phyloP scores from a whole-genome alignment of 345 rosid genomes.

The Citrus australasica region DNA sequence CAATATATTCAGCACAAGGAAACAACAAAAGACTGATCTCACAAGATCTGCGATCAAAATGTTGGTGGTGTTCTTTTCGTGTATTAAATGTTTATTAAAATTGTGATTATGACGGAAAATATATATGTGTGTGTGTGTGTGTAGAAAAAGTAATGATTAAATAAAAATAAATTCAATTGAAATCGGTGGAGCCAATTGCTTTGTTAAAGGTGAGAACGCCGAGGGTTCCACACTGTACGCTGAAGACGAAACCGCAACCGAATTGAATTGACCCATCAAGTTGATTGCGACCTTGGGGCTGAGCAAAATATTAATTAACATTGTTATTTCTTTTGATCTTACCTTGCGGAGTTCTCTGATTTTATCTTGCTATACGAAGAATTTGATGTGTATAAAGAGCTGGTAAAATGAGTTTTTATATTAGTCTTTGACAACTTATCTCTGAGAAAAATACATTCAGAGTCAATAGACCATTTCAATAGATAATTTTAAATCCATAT shows the following conservation, averaged over 20 bases:
- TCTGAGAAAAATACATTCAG: no score
- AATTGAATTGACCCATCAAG: conserved; percentile 14
- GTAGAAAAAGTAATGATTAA: background rate
- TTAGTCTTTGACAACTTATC: no score
- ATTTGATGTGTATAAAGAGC: no score
- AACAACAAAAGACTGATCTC: background rate
- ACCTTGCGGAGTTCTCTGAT: no score
- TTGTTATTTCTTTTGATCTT: background rate
- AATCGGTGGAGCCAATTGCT: conserved; percentile 12
- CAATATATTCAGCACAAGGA: background rate
- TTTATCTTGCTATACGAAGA: no score
- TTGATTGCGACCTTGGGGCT: background rate
- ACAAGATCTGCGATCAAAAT: background rate
- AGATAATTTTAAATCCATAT: no score
- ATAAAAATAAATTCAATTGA: background rate
- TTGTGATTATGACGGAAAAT: background rate
- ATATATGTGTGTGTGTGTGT: no score
- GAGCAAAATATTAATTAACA: background rate
- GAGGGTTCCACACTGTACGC: conserved; percentile 19
- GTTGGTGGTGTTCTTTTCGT: background rate
- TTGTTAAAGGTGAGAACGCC: background rate
- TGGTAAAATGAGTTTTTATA: no score
- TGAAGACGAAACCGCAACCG: conserved; percentile 25
- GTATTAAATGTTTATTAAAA: conserved; percentile 4
- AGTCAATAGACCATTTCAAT: no score